Evolutionary conservation across 345 rosid species (phyloP).

Genomic region (Salix exigua): DNA sequence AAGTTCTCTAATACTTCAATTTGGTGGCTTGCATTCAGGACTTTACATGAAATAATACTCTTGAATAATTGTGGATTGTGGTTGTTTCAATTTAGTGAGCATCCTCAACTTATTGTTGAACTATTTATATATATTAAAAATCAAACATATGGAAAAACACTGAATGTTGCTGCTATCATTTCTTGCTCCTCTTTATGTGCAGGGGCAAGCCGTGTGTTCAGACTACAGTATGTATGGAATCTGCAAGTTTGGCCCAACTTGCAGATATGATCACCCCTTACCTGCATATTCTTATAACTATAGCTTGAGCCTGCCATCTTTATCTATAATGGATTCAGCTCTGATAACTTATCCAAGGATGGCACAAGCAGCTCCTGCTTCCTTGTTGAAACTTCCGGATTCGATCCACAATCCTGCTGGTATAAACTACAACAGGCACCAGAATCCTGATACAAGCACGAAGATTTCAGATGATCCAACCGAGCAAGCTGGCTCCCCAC

Average conservation of each 20-base stretch:
- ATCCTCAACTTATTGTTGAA: neutral
- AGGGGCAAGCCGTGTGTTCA: constrained; percentile 73
- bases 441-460: constrained; percentile 20
- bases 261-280: constrained; percentile 70
- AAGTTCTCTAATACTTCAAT: constrained; percentile 25
- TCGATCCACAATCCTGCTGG: constrained; percentile 31
- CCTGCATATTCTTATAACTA: constrained; percentile 42
- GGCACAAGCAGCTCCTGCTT: constrained; percentile 23
- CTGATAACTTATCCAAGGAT: constrained; percentile 38
- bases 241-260: constrained; percentile 67
- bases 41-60: neutral
- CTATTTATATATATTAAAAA: neutral
- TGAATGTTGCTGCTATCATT: neutral
- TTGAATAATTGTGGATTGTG: neutral
- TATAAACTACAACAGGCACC: constrained; percentile 20
- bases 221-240: constrained; percentile 57
- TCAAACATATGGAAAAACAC: neutral
- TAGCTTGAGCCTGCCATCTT: constrained; percentile 38
- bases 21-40: neutral
- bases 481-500: constrained; percentile 31
- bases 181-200: constrained; percentile 18
- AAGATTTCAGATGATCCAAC: constrained; percentile 35
- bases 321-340: constrained; percentile 38
- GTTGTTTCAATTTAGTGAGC: neutral
- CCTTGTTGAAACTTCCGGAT: constrained; percentile 26